These are phyloP conservation scores for Reticulascus tulasneorum DNA, from an alignment of 2,329 filamentous ascomycete species.

Conservation along the genomic window DNA sequence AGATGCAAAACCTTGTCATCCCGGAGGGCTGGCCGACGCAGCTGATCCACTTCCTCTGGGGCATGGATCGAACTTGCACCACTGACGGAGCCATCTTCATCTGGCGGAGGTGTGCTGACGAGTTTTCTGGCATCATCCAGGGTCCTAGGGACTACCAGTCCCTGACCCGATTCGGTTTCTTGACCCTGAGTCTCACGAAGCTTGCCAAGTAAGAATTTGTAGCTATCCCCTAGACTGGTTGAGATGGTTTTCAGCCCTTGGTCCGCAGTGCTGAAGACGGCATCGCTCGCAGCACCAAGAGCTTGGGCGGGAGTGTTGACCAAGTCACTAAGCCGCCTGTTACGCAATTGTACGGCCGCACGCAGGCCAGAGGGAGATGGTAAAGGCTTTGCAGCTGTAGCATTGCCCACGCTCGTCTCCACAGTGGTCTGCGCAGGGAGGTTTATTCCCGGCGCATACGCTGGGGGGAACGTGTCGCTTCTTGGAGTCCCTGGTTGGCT, in stretches of 20 bases:
- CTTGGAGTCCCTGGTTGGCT: conserved; percentile 44
- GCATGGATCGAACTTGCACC: conserved; percentile 50
- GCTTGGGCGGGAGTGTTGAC: conserved; percentile 81
- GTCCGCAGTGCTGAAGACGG: conserved; percentile 82
- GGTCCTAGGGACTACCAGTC: conserved; percentile 73
- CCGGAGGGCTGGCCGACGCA: conserved; percentile 24
- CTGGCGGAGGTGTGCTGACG: conserved; percentile 66
- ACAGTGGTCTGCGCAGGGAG: conserved; percentile 23
- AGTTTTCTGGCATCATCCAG: conserved; percentile 89
- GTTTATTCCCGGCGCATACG: conserved; percentile 44
- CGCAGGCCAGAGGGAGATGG: conserved; percentile 40
- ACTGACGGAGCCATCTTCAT: conserved; percentile 58
- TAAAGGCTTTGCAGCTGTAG: conserved; percentile 29
- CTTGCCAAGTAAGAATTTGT: conserved; percentile 88
- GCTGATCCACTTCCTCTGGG: conserved; percentile 28
- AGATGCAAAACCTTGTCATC: conserved; percentile 69
- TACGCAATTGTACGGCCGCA: conserved; percentile 51
- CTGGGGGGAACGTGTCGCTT: conserved; percentile 54
- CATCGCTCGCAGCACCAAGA: conserved; percentile 77
- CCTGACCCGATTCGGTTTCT: conserved; percentile 34
- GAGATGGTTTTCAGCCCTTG: conserved; percentile 90
- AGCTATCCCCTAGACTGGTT: conserved; percentile 83
- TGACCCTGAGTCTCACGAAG: conserved; percentile 66
- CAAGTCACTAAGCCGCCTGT: conserved; percentile 76
- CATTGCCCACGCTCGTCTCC: conserved; percentile 27